A percentile compares a stretch with the other conserved stretches of the same genome.
Conservation (phyloP, 2,329 filamentous ascomycete species). For the Ilyonectria mors-panacis region DNA sequence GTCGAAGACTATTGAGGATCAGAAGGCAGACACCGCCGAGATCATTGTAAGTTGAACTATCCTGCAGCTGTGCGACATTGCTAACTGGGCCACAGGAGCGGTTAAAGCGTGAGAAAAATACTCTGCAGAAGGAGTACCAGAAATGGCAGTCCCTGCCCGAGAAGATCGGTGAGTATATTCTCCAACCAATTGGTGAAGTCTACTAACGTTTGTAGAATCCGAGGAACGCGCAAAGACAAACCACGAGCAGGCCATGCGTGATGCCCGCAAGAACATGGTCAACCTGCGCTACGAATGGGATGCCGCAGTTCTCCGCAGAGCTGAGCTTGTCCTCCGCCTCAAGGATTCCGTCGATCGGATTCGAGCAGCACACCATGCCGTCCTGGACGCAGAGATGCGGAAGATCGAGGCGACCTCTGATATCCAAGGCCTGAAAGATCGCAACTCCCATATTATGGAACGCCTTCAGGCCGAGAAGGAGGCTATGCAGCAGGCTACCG, state of each 20-base stretch:
- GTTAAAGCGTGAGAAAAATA: constrained; percentile 74
- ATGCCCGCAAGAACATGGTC: constrained; percentile 57
- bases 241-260: constrained; percentile 51
- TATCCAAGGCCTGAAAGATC: constrained; percentile 74
- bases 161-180: constrained; percentile 73
- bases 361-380: constrained; percentile 71
- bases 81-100: constrained; percentile 56
- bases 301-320: constrained; percentile 68
- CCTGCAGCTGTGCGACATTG: not conserved
- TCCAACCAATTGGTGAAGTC: not conserved
- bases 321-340: constrained; percentile 65
- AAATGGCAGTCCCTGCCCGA: constrained; percentile 78
- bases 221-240: constrained; percentile 53
- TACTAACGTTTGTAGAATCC: constrained; percentile 51
- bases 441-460: constrained; percentile 72
- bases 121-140: constrained; percentile 76
- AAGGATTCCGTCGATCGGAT: constrained; percentile 75
- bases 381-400: constrained; percentile 79
- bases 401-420: constrained; percentile 89
- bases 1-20: constrained; percentile 58
- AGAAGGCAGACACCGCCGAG: constrained; percentile 58
- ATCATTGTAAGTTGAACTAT: constrained; percentile 52
- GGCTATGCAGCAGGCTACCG: constrained; percentile 53
- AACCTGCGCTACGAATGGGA: constrained; percentile 70
- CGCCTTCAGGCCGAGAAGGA: constrained; percentile 63